Base-by-base conservation (phyloP, 129 eudicot species). In the Gnaphalium uliginosum region DNA sequence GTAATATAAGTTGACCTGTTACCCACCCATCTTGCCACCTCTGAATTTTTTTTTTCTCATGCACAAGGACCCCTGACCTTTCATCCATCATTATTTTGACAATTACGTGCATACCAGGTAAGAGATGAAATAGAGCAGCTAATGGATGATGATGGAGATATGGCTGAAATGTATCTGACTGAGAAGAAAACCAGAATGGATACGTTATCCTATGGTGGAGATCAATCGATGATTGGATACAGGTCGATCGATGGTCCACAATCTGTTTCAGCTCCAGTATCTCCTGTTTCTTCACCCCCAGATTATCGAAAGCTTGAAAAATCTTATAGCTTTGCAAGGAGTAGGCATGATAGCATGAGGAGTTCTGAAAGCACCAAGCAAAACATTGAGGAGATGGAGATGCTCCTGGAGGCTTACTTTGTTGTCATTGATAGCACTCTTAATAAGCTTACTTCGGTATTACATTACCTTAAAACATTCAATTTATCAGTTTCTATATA, bases 111-210 rank as follows among this genome's bases (percentile, higher is more conserved):
- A 32, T 83, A 65, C 83, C 85, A 93, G 98, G 97, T 91, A 62
- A 79, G 99, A 67, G 99, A 95, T 84, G 99, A 91, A 89, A 91
- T 95, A 72, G 99, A 95, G 79, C 99, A 95, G 85, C 86, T 95
- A 71, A 95, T 91, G 99, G 99, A 91, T 59, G 99, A 95, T 80
- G 99, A 95, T 75, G 99, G 97, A 50, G 97, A 95, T 75, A 89
- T 91, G 96, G 99, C 99, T 24, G 99, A 95, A 74, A 91, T 95
- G 97, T 91, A 91, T 69, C 88, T 95, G 23, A 95, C 99, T n/a
- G 99, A 95, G 79, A 91, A 95, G 86, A 91, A 87, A 84, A 73
- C 2, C 15, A 29, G 24, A 18, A 64, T 29, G 69, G 69, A 64
- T 4, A 26, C 69, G 18, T 29, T 64, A 26, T 64, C 69, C 50